phyloP scores from a whole-genome alignment of 2,329 filamentous ascomycete genomes.

The Coniochaeta hoffmannii region DNA sequence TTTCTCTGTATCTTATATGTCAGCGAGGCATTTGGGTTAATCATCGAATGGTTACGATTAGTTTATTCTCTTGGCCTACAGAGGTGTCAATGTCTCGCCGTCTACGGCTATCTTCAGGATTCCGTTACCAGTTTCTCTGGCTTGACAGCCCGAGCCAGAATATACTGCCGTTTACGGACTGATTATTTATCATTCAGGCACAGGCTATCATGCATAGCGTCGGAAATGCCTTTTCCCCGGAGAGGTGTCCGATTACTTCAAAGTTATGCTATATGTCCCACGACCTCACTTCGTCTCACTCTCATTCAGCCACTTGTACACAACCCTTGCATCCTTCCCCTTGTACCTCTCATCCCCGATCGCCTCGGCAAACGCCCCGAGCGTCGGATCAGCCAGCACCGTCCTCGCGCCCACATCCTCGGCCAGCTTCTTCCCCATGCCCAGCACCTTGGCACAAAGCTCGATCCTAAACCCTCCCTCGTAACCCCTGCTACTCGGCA shows the following conservation, averaged over 20 bases:
- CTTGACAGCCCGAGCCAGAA: too few relatives aligned
- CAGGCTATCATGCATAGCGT: too few relatives aligned
- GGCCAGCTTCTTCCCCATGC: constrained; percentile 19
- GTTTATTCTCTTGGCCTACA: too few relatives aligned
- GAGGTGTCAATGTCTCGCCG: too few relatives aligned
- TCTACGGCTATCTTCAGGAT: too few relatives aligned
- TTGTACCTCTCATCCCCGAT: constrained; percentile 19
- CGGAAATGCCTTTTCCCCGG: too few relatives aligned
- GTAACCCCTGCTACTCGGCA: constrained; percentile 21
- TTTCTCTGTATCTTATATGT: too few relatives aligned
- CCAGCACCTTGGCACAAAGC: constrained; percentile 21
- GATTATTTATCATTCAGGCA: too few relatives aligned
- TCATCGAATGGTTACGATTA: not conserved
- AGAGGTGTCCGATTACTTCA: too few relatives aligned
- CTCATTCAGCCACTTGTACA: constrained; percentile 24
- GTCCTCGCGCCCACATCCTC: constrained; percentile 20
- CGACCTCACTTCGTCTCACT: not conserved
- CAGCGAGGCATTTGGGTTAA: not conserved
- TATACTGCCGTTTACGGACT: too few relatives aligned
- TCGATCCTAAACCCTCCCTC: constrained; percentile 24
- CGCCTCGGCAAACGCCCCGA: constrained; percentile 19
- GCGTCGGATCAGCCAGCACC: constrained; percentile 17
- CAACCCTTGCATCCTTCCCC: constrained; percentile 23
- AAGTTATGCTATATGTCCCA: too few relatives aligned
- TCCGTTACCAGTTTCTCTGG: too few relatives aligned